Evolutionary conservation across 148 eudicot genomes (phyloP).

Genomic region (Vaccinium macrocarpon): DNA sequence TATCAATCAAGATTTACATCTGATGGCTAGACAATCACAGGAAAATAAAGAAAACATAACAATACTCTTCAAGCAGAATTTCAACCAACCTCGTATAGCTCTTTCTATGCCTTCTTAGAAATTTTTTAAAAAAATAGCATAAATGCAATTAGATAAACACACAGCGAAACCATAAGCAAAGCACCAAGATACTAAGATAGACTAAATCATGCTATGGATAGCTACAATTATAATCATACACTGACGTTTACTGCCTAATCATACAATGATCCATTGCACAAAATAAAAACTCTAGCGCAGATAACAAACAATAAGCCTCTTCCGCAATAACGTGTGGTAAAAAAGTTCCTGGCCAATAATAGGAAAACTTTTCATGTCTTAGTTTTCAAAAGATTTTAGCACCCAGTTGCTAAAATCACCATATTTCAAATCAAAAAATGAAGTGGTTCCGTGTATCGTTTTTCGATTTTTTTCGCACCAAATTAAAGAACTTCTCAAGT

Average conservation of each 20-base stretch:
- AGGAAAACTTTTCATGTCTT: neutral
- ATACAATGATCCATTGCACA: neutral
- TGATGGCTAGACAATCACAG: neutral
- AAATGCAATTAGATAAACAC: neutral
- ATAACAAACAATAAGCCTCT: neutral
- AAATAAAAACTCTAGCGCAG: neutral
- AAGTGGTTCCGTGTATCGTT: no score
- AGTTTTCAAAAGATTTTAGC: no score
- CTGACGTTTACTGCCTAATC: neutral
- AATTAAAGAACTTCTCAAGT: no score
- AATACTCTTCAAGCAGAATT: neutral
- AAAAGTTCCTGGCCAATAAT: neutral
- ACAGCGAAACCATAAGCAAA: neutral
- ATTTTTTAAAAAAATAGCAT: constrained; percentile 2
- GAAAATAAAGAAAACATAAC: neutral
- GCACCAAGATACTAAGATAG: neutral
- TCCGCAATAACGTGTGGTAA: neutral
- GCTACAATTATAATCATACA: neutral
- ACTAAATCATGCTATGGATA: neutral
- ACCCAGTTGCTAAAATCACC: no score
- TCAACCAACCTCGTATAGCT: neutral
- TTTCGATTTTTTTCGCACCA: no score
- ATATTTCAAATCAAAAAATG: no score
- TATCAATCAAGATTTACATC: neutral
- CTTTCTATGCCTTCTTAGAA: neutral